These are phyloP conservation scores for Arachnomyces sp. DNA, from an alignment of 2,329 filamentous ascomycete genomes.

Conservation along the genomic window DNA sequence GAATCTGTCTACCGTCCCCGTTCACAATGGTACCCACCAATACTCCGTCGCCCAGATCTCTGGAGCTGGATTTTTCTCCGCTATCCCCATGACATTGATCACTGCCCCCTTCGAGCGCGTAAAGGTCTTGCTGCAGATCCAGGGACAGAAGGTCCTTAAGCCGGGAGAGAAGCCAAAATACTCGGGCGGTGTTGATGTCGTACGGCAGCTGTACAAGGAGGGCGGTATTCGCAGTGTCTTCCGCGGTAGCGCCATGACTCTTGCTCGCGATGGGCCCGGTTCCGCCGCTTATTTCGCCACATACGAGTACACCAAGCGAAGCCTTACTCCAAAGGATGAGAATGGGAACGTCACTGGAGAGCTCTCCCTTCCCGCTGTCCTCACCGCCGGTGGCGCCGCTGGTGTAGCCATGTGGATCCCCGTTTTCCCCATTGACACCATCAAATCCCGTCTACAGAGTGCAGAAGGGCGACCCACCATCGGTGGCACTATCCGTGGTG, in stretches of 20 bases:
- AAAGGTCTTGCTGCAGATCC: conserved; percentile 96
- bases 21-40: conserved; percentile 53
- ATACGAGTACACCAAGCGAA: conserved; percentile 91
- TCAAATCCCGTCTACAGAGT: conserved; percentile 90
- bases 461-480: conserved; percentile 78
- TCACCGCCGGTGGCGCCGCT: conserved; percentile 77
- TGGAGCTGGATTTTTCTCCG: conserved; percentile 91
- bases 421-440: conserved; percentile 93
- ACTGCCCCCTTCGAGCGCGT: conserved; percentile 99
- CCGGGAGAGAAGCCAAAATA: conserved; percentile 92
- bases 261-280: conserved; percentile 88
- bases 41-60: conserved; percentile 82
- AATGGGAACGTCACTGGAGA: conserved; percentile 65
- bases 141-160: conserved; percentile 76
- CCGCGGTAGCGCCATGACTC: conserved; percentile 79
- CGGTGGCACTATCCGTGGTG: conserved; percentile 64
- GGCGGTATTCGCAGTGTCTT: conserved; percentile 89
- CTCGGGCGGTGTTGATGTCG: conserved; percentile 77
- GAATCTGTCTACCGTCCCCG: conserved; percentile 52
- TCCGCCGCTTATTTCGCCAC: conserved; percentile 93
- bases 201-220: conserved; percentile 83
- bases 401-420: conserved; percentile 99
- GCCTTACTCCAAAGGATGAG: conserved; percentile 72
- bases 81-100: conserved; percentile 93
- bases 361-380: conserved; percentile 72